Conservation (phyloP, 148 eudicot species). For the Drosera capensis region DNA sequence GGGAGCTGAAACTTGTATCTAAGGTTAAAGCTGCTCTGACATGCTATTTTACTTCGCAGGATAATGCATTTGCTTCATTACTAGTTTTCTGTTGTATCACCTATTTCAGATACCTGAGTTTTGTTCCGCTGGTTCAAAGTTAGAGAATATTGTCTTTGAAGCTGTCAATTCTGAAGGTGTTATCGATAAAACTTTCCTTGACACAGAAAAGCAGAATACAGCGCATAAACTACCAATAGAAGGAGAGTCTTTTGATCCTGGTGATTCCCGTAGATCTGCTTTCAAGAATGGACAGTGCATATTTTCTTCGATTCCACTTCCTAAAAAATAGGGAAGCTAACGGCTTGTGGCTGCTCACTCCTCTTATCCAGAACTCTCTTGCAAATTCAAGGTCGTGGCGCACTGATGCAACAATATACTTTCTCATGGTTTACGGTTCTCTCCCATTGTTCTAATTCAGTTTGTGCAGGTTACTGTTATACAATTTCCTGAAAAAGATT, state of each 20-base stretch:
- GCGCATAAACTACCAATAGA: constrained; percentile 28
- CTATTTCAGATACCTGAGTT: constrained; percentile 30
- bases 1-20: constrained; percentile 31
- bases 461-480: constrained; percentile 19
- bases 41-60: neutral
- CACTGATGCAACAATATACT: neutral
- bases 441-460: neutral
- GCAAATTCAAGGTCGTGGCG: constrained; percentile 33
- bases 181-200: constrained; percentile 32
- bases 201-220: constrained; percentile 22
- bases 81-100: neutral
- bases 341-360: constrained; percentile 37
- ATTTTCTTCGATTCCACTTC: constrained; percentile 41
- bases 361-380: constrained; percentile 27
- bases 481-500: constrained; percentile 9
- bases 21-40: constrained; percentile 20
- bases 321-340: constrained; percentile 25
- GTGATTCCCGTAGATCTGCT: constrained; percentile 23
- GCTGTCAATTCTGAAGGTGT: constrained; percentile 31
- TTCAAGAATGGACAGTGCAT: constrained; percentile 39
- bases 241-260: constrained; percentile 15
- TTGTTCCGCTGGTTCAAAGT: constrained; percentile 29
- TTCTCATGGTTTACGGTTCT: neutral
- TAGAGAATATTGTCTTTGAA: constrained; percentile 36
- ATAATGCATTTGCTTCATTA: neutral